Evolutionary conservation across 129 eudicot species (phyloP).

Genomic region (Sambucus nigra): DNA sequence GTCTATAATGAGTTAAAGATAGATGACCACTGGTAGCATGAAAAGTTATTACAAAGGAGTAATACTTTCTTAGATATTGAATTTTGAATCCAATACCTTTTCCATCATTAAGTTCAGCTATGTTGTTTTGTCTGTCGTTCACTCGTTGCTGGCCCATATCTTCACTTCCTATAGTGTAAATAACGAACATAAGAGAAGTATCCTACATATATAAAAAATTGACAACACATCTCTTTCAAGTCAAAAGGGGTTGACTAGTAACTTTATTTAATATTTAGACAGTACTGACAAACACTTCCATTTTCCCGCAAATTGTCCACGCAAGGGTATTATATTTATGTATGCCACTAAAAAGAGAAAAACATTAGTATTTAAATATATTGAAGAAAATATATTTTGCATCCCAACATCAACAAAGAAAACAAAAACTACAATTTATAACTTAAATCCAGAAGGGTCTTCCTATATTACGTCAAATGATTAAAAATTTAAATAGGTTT

Average conservation of each 20-base stretch:
- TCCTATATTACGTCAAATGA: too few relatives aligned
- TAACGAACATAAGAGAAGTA: background rate
- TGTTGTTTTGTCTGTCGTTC: conserved; percentile 14
- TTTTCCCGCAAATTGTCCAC: background rate
- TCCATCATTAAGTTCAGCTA: conserved; percentile 23
- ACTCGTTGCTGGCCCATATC: conserved; percentile 21
- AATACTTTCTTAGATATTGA: background rate
- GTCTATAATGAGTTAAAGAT: too few relatives aligned
- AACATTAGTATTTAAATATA: too few relatives aligned
- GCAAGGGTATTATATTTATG: background rate
- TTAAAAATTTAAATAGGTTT: too few relatives aligned
- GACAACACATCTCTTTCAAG: background rate
- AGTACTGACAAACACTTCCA: background rate
- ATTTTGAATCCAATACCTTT: conserved; percentile 16
- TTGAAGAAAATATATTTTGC: too few relatives aligned
- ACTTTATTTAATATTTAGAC: conserved; percentile 1
- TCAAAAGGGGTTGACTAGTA: background rate
- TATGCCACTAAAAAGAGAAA: too few relatives aligned
- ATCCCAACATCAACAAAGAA: too few relatives aligned
- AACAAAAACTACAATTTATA: too few relatives aligned
- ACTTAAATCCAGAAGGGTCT: too few relatives aligned
- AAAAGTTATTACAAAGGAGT: too few relatives aligned
- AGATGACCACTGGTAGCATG: too few relatives aligned
- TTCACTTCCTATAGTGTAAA: conserved; percentile 28
- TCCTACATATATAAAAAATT: conserved; percentile 1